These are phyloP conservation scores for Tephrocybe rancida DNA, from an alignment of 768 basidiomycete species.

Conservation along the genomic window DNA sequence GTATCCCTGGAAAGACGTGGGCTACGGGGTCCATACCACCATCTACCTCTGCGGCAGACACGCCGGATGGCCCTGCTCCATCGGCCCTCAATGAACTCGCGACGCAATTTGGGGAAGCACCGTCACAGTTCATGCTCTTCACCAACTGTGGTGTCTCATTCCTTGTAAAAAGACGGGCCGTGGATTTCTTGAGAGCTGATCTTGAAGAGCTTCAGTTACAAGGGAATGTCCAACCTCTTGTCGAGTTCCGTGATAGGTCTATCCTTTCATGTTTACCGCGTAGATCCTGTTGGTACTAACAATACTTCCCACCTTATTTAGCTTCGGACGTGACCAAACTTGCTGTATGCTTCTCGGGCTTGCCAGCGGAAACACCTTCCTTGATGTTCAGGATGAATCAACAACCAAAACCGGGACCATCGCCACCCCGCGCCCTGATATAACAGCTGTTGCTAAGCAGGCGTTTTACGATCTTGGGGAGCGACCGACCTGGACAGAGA, in stretches of 20 bases:
- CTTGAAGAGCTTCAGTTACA: constrained; percentile 83
- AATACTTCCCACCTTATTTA: constrained; percentile 28
- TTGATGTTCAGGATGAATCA: constrained; percentile 58
- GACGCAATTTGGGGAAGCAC: constrained; percentile 73
- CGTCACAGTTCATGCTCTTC: constrained; percentile 84
- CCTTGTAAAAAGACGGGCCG: constrained; percentile 76
- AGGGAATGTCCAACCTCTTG: constrained; percentile 74
- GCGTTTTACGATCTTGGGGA: constrained; percentile 87
- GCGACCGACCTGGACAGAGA: constrained; percentile 79
- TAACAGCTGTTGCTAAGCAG: constrained; percentile 76
- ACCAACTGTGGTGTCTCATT: constrained; percentile 87
- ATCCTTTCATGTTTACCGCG: constrained; percentile 13
- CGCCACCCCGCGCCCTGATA: constrained; percentile 57
- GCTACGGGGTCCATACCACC: constrained; percentile 66
- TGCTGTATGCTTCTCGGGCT: constrained; percentile 91
- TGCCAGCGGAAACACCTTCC: constrained; percentile 81
- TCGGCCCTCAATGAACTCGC: constrained; percentile 78
- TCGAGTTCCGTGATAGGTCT: constrained; percentile 82
- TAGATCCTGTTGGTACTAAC: constrained; percentile 3
- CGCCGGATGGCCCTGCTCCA: constrained; percentile 48
- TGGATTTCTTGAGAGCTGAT: constrained; percentile 83
- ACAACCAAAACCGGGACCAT: constrained; percentile 42
- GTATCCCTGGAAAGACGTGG: constrained; percentile 85
- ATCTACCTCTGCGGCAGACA: constrained; percentile 25
- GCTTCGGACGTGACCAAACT: constrained; percentile 90